phyloP scores from a whole-genome alignment of 805 yeast genomes.

The Cyberlindnera euphorbiae region DNA sequence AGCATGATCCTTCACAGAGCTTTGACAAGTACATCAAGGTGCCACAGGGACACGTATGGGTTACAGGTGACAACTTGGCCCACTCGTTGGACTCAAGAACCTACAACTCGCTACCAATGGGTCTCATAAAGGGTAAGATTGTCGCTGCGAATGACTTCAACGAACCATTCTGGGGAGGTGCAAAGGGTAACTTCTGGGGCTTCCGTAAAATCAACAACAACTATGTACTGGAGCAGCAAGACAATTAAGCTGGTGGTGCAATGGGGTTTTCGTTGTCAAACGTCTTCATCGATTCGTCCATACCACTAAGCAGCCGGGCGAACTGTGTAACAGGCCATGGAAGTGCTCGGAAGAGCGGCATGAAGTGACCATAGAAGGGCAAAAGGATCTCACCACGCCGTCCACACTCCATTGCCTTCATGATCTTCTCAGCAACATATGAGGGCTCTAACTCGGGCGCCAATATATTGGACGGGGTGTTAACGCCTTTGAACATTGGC shows the following conservation, averaged over 20 bases:
- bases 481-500: conserved; percentile 63
- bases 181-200: conserved; percentile 39
- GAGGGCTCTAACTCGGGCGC: conserved; percentile 81
- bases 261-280: background rate
- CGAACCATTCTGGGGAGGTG: conserved; percentile 38
- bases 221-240: conserved; percentile 33
- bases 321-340: conserved; percentile 61
- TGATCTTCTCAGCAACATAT: conserved; percentile 56
- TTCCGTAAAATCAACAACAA: conserved; percentile 53
- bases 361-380: conserved; percentile 72
- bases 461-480: conserved; percentile 65
- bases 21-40: conserved; percentile 57
- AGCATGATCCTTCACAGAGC: conserved; percentile 19
- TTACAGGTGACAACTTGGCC: conserved; percentile 89
- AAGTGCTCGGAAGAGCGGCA: conserved; percentile 65
- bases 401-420: conserved; percentile 54
- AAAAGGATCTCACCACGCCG: conserved; percentile 61
- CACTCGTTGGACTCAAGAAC: conserved; percentile 86
- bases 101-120: conserved; percentile 89
- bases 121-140: conserved; percentile 79
- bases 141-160: conserved; percentile 61
- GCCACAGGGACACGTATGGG: conserved; percentile 96
- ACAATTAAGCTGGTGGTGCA: background rate
- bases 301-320: conserved; percentile 38
- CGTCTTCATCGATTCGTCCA: conserved; percentile 38